These are phyloP conservation scores for Aphanoascus verrucosus DNA, from an alignment of 2,329 filamentous ascomycete species.

Conservation along the genomic window DNA sequence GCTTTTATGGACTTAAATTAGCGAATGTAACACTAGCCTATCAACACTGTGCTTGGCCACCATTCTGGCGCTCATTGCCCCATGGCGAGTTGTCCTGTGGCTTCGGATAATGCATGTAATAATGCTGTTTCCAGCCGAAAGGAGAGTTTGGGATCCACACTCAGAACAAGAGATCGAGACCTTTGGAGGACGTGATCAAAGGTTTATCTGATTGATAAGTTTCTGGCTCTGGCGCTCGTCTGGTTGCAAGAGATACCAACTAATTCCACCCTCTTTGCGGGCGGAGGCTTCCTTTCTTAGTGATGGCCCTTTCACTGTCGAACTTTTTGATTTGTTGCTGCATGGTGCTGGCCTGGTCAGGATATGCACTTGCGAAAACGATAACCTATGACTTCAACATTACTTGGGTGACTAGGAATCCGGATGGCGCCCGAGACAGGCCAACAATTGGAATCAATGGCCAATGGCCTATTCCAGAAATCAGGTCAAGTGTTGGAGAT, in stretches of 20 bases:
- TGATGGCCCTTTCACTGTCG: slow-evolving; percentile 2
- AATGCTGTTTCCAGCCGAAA: neutral
- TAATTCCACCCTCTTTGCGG: neutral
- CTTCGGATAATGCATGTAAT: neutral
- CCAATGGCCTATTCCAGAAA: slow-evolving; percentile 11
- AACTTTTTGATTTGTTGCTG: slow-evolving; percentile 3
- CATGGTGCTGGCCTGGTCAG: neutral
- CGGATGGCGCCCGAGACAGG: slow-evolving; percentile 9
- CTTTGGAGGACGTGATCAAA: slow-evolving; percentile 5
- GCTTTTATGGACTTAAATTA: too few relatives aligned
- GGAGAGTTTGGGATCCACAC: neutral
- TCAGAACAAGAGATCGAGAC: neutral
- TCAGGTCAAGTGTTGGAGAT: slow-evolving; percentile 11
- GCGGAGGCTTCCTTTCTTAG: neutral
- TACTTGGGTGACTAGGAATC: slow-evolving; percentile 11
- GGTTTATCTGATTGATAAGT: slow-evolving; percentile 11
- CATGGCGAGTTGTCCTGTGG: neutral
- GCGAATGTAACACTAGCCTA: too few relatives aligned
- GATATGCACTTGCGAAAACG: slow-evolving; percentile 2
- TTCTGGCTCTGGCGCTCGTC: neutral
- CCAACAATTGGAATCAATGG: slow-evolving; percentile 13
- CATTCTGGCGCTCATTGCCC: neutral
- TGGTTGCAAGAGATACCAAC: neutral
- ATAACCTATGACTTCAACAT: slow-evolving; percentile 14
- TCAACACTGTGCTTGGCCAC: too few relatives aligned